Evolutionary conservation across 164 flowering plant genomes (phyloP).

Genomic region (Liriodendron chinense): DNA sequence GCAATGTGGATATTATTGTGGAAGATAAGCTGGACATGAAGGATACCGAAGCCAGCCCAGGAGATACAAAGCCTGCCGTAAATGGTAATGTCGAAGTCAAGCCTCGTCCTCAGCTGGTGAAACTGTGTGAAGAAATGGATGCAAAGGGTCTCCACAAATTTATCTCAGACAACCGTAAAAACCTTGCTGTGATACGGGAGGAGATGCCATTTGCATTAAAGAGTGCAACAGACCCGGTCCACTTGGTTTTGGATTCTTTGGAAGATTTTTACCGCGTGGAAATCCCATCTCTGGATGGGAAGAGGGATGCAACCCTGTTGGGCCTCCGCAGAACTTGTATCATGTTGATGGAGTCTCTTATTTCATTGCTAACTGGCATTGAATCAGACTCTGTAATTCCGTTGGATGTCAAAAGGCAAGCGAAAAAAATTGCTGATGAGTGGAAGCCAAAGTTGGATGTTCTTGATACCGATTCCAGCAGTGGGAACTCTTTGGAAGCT

Average conservation of each 20-base stretch:
- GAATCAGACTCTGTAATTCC: slow-evolving; percentile 35
- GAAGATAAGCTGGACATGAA: slow-evolving; percentile 50
- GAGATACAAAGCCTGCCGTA: slow-evolving; percentile 29
- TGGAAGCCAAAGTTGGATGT: slow-evolving; percentile 91
- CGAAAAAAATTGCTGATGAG: slow-evolving; percentile 73
- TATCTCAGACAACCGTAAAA: slow-evolving; percentile 91
- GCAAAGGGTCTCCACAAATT: slow-evolving; percentile 80
- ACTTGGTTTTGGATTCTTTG: slow-evolving; percentile 67
- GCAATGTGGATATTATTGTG: slow-evolving; percentile 21
- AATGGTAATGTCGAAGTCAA: slow-evolving; percentile 37
- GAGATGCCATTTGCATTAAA: slow-evolving; percentile 79
- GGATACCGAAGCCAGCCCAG: slow-evolving; percentile 30
- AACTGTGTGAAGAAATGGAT: slow-evolving; percentile 79
- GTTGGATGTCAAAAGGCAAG: slow-evolving; percentile 54
- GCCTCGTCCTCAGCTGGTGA: slow-evolving; percentile 63
- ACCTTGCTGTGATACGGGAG: slow-evolving; percentile 71
- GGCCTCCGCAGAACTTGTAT: slow-evolving; percentile 89
- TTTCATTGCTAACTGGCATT: slow-evolving; percentile 32
- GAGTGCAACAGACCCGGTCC: slow-evolving; percentile 68
- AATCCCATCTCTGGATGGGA: slow-evolving; percentile 50
- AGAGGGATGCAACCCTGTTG: slow-evolving; percentile 69
- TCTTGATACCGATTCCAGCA: slow-evolving; percentile 73
- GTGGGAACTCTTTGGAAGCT: slow-evolving; percentile 94
- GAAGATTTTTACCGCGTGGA: slow-evolving; percentile 67
- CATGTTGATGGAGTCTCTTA: slow-evolving; percentile 93